Base-by-base conservation (phyloP, 768 basidiomycete species). In the Gloeophyllum trabeum region DNA sequence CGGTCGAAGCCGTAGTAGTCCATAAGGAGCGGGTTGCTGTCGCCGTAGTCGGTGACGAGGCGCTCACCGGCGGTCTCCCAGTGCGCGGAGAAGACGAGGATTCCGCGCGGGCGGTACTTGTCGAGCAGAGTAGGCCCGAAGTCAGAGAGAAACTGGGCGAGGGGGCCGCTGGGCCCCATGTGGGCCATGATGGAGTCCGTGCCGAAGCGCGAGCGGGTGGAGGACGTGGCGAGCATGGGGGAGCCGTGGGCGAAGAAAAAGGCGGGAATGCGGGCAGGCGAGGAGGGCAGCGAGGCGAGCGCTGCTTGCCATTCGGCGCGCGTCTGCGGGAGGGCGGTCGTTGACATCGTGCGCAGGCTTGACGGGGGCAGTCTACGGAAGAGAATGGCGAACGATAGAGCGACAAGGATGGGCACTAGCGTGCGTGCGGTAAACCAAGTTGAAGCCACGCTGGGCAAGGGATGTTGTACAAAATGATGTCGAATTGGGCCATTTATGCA, bases 81-180 rank as follows among this genome's bases (percentile, higher is more conserved):
- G 52, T 88, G 86, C 7, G 86, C 85, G 47, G 79, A 83, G 62
- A 87, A 85, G 1, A 87, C 82, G 4, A 88, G 73, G 41, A 86
- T 79, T n/a, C 72, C 84, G 53, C 76, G 79, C 2, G 84, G 84
- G 37, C 75, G 66, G 58, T 89, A 89, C 56, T 85, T 87, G 43
- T 71, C 52, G 32, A 85, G 50, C 22, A 86, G 54, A 0, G 63
- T 64, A 1, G 76, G 75, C 0, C 83, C 83, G 58, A 87, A 84
- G 43, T 78, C 69, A 35, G 60, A 63, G 49, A 86, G 57, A 55
- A 87, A 88, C 10, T 53, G 51, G 1, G 71, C 73, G 14, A 83
- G 61, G 1, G 71, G 68, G 0, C 80, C 76, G 4, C 60, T 61
- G 5, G 72, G 68, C 2, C 78, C 79, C n/a, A 52, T 51, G 1